phyloP scores from a whole-genome alignment of 768 basidiomycete genomes.

The Russula sp. region DNA sequence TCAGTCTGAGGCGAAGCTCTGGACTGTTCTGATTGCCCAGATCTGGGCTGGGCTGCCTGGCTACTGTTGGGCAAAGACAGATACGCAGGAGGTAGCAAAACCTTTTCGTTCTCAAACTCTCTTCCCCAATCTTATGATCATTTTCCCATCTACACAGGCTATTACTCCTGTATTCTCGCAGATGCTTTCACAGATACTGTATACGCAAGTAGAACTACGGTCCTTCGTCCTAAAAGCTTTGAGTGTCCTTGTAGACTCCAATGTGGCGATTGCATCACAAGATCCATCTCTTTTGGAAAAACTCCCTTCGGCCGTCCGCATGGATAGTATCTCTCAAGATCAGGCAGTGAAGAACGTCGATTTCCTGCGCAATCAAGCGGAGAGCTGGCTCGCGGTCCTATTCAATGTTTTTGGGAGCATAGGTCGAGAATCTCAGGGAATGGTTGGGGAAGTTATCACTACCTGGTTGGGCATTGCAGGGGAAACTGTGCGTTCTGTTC shows the following conservation, averaged over 20 bases:
- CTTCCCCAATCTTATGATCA: not conserved
- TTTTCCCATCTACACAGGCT: conserved; percentile 45
- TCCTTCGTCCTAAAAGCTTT: conserved; percentile 79
- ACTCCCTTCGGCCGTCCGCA: conserved; percentile 34
- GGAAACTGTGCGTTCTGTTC: conserved; percentile 36
- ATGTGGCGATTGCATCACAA: conserved; percentile 50
- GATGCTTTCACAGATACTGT: conserved; percentile 90
- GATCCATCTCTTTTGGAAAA: conserved; percentile 35
- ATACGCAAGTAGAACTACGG: conserved; percentile 81
- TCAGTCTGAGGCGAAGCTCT: conserved; percentile 87
- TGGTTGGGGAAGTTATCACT: conserved; percentile 84
- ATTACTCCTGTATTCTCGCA: conserved; percentile 77
- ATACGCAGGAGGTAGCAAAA: conserved; percentile 60
- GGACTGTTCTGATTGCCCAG: conserved; percentile 90
- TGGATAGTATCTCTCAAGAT: conserved; percentile 46
- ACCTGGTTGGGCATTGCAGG: conserved; percentile 83
- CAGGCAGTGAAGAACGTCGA: conserved; percentile 65
- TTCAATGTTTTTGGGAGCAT: conserved; percentile 95
- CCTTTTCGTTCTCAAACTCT: not conserved
- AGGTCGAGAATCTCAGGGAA: conserved; percentile 64
- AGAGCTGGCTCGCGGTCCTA: conserved; percentile 92
- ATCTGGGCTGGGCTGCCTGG: conserved; percentile 90
- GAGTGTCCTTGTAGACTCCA: conserved; percentile 79
- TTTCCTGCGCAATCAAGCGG: conserved; percentile 72
- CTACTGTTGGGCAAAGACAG: conserved; percentile 80